Conservation (phyloP, 2,329 filamentous ascomycete species). For the Penicillium glabrum region DNA sequence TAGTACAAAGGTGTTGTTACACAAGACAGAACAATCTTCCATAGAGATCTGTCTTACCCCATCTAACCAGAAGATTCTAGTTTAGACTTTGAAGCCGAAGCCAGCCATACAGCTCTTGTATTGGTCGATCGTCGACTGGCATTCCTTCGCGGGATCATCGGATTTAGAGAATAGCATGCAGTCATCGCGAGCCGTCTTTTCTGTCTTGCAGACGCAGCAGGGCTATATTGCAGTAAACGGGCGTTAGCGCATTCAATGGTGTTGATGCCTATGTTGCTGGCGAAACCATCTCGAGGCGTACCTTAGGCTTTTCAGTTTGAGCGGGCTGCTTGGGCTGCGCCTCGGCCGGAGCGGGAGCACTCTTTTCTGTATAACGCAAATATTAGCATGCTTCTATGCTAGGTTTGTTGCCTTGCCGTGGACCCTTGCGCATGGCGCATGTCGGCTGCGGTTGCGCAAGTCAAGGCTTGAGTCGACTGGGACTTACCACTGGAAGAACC, state of each 20-base stretch:
- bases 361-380: slow-evolving; percentile 17
- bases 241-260: background rate
- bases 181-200: slow-evolving; percentile 90
- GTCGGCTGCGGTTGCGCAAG: background rate
- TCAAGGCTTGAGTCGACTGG: background rate
- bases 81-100: slow-evolving; percentile 74
- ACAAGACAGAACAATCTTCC: background rate
- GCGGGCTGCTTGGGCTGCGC: slow-evolving; percentile 17
- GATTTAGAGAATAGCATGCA: slow-evolving; percentile 97
- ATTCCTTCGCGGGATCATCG: slow-evolving; percentile 76
- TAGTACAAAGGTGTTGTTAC: slow-evolving; percentile 19
- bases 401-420: background rate
- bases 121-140: slow-evolving; percentile 75
- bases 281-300: slow-evolving; percentile 14
- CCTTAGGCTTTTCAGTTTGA: slow-evolving; percentile 40
- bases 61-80: background rate
- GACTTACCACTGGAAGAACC: slow-evolving; percentile 35
- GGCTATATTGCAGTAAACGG: slow-evolving; percentile 56
- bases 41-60: background rate
- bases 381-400: slow-evolving; percentile 11
- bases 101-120: slow-evolving; percentile 92
- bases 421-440: slow-evolving; percentile 13
- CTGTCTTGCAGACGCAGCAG: slow-evolving; percentile 96
- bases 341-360: slow-evolving; percentile 19
- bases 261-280: background rate